phyloP scores from a whole-genome alignment of 192 early-diverging fungal genomes.

The Gonapodya prolifera region DNA sequence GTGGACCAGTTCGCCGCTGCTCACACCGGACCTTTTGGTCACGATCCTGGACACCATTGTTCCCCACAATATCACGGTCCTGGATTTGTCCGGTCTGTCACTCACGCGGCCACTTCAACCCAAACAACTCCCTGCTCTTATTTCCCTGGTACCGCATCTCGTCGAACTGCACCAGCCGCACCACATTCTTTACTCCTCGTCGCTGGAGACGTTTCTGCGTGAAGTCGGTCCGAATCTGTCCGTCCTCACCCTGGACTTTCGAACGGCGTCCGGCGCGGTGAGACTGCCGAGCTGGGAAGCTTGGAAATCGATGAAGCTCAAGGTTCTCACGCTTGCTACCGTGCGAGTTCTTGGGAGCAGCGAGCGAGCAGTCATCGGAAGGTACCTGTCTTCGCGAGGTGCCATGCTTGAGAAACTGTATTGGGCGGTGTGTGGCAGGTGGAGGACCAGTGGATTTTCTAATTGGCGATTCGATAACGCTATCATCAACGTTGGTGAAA shows the following conservation, averaged over 20 bases:
- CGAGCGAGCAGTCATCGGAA: not conserved
- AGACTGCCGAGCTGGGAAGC: not conserved
- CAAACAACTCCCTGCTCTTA: not conserved
- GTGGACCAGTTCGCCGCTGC: not conserved
- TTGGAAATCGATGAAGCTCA: not conserved
- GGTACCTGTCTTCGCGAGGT: not conserved
- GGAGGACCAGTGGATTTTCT: not conserved
- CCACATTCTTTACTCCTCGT: not conserved
- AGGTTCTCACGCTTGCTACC: not conserved
- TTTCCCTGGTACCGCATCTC: not conserved
- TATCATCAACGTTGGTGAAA: not conserved
- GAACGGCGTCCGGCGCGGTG: not conserved
- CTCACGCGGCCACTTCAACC: not conserved
- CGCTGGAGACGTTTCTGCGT: not conserved
- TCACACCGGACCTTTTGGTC: not conserved
- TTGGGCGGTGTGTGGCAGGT: not conserved
- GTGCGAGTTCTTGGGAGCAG: not conserved
- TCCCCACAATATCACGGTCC: not conserved
- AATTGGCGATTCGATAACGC: not conserved
- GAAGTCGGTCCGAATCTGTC: not conserved
- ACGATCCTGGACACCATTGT: not conserved
- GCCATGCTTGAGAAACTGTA: not conserved
- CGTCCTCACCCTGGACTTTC: not conserved
- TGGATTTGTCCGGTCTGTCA: not conserved
- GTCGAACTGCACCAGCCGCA: not conserved